These are phyloP conservation scores for Solanum dulcamara DNA, from an alignment of 257 asterid genomes.

Conservation along the genomic window DNA sequence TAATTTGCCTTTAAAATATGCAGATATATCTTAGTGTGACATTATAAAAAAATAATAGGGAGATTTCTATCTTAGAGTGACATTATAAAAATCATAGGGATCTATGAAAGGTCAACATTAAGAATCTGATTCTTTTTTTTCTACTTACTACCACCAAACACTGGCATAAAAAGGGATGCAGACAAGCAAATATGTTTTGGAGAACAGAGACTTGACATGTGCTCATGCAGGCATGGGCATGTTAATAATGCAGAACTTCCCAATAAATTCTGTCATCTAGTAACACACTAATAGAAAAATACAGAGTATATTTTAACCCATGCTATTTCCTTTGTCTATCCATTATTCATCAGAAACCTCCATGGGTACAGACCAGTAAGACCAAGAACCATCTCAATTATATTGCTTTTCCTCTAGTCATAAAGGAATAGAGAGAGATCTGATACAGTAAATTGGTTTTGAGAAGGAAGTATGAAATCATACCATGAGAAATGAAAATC, in stretches of 20 bases:
- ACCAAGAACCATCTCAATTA: not conserved
- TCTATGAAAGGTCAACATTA: constrained; percentile 15
- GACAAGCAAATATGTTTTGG: constrained; percentile 17
- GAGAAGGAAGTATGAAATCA: not conserved
- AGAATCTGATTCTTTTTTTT: constrained; percentile 14
- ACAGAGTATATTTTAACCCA: not conserved
- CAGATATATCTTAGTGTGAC: not conserved
- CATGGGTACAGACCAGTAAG: not conserved
- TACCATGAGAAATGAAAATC: not conserved
- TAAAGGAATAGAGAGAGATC: not conserved
- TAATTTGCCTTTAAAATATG: not conserved
- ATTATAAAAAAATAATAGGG: not conserved
- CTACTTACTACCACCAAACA: not conserved
- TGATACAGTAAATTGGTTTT: not conserved
- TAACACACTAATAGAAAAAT: not conserved
- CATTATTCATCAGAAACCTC: not conserved
- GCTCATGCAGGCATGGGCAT: constrained; percentile 19
- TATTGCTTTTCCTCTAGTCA: not conserved
- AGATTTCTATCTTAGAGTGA: not conserved
- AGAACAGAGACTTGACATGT: constrained; percentile 33
- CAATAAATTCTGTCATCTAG: constrained; percentile 25
- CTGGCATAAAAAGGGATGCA: constrained; percentile 5
- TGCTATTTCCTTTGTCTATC: not conserved
- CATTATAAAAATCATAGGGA: not conserved
- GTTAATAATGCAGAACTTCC: constrained; percentile 11